phyloP scores from a whole-genome alignment of 2,329 filamentous ascomycete genomes.

The Paracamarosporium sp. region DNA sequence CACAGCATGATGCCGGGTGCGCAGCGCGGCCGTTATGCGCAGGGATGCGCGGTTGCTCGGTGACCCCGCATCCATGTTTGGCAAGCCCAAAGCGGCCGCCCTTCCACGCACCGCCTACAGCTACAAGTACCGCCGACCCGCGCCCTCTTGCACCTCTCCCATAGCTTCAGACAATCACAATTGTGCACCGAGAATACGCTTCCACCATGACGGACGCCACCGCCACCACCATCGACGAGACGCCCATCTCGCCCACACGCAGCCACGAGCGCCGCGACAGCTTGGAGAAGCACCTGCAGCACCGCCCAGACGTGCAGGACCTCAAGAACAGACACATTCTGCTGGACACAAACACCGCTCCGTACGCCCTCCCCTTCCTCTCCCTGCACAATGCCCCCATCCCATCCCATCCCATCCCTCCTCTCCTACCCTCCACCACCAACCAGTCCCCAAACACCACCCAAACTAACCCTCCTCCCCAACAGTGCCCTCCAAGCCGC shows the following conservation, averaged over 20 bases:
- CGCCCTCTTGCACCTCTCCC: not conserved
- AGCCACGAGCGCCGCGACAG: constrained; percentile 67
- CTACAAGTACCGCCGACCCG: not conserved
- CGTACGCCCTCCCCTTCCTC: constrained; percentile 55
- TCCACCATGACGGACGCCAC: constrained; percentile 32
- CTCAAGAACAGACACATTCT: constrained; percentile 73
- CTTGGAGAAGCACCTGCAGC: constrained; percentile 57
- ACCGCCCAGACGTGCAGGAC: constrained; percentile 62
- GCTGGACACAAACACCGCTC: constrained; percentile 70
- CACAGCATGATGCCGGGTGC: not conserved
- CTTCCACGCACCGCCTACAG: not conserved
- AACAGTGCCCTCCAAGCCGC: constrained; percentile 67
- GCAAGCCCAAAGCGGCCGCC: not conserved
- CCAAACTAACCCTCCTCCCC: not conserved
- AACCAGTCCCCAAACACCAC: not conserved
- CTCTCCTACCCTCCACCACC: not conserved
- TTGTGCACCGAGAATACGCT: constrained; percentile 1
- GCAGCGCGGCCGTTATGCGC: not conserved
- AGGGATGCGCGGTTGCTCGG: not conserved
- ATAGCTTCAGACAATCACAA: not conserved
- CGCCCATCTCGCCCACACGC: constrained; percentile 50
- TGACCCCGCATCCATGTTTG: not conserved
- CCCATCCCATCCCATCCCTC: too few relatives aligned
- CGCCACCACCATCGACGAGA: constrained; percentile 41
- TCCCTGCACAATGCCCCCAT: too few relatives aligned